Conservation (phyloP, 106 monocot genomes). For the Gastrodia elata region DNA sequence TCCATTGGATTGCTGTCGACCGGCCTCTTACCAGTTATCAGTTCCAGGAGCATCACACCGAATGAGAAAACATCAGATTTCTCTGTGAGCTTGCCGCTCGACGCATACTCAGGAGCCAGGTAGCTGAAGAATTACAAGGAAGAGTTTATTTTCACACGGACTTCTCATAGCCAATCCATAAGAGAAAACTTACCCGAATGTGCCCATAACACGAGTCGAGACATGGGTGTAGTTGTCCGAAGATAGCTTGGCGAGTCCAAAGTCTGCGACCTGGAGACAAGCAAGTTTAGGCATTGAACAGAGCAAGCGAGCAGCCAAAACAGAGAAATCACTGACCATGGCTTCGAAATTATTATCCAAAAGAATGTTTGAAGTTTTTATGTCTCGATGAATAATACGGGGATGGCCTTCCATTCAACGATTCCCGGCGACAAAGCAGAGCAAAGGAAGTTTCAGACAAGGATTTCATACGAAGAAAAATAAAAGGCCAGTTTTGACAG, state of each 20-base stretch:
- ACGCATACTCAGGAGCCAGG: conserved; percentile 87
- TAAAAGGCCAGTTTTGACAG: not conserved
- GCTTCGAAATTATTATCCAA: conserved; percentile 76
- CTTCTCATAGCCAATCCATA: not conserved
- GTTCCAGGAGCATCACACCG: conserved; percentile 89
- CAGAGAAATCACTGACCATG: conserved; percentile 38
- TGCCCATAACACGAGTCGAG: conserved; percentile 88
- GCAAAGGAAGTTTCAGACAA: not conserved
- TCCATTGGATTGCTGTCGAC: conserved; percentile 53
- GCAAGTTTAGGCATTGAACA: not conserved
- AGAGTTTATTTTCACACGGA: not conserved
- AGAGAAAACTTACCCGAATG: conserved; percentile 58
- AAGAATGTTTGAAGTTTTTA: conserved; percentile 76
- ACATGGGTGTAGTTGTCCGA: conserved; percentile 86
- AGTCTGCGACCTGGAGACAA: conserved; percentile 63
- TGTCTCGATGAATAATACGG: conserved; percentile 83
- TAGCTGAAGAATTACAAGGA: conserved; percentile 28
- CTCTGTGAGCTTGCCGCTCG: conserved; percentile 87
- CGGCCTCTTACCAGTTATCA: conserved; percentile 67
- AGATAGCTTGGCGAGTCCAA: conserved; percentile 76
- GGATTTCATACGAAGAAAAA: not conserved
- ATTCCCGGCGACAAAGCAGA: not conserved
- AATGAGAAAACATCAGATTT: conserved; percentile 93
- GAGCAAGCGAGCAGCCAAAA: not conserved
- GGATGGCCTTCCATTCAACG: conserved; percentile 50